Evolutionary conservation across 495 filamentous ascomycete species (phyloP), one percentile per base, ranked within the genome.

Genomic region (Aspergillus hancockii): DNA sequence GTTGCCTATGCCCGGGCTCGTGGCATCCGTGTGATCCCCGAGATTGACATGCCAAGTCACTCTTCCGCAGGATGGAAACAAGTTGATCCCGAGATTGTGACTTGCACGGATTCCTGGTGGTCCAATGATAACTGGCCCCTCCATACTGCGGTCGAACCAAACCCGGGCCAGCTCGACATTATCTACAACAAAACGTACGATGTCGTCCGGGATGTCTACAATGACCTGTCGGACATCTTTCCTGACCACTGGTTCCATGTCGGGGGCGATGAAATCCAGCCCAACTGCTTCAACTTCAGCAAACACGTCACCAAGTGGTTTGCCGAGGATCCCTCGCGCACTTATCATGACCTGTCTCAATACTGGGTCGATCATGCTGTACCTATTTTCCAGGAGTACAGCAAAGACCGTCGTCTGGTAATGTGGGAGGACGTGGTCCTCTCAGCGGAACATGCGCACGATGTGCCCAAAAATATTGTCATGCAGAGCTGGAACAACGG

Each of bases 391-490:
- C 67, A 69, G 25, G 63, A 61, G 31, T 60, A 63, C 13, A 62
- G 66, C 32, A 16, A 67, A 0, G 69, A 81, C 41, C 77, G 80
- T 55, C 76, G 76, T 4, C 57, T 84, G 4, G 66, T 83, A 59
- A 83, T 85, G 80, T 85, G 82, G 82, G 81, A 85, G 63, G 82
- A 84, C 47, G 73, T 84, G 19, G 59, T 68, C 23, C 66, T 80
- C 19, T 75, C 71, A 3, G 59, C 73, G 22, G 75, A 71, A n/a
- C 66, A 70, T 38, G 80, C 78, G 0, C 67, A 72, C 64, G 60
- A 69, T 19, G 77, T 85, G 0, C 76, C 82, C 49, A 80, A 74
- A 41, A 75, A 85, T 62, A 73, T 81, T 46, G 71, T 85, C 32
- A 67, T 84, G 64, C 82, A 85, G 58, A 77, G 70, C 55, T 85